Evolutionary conservation across 2,329 filamentous ascomycete species (phyloP).

Genomic region (Calcarisporium arbuscula): DNA sequence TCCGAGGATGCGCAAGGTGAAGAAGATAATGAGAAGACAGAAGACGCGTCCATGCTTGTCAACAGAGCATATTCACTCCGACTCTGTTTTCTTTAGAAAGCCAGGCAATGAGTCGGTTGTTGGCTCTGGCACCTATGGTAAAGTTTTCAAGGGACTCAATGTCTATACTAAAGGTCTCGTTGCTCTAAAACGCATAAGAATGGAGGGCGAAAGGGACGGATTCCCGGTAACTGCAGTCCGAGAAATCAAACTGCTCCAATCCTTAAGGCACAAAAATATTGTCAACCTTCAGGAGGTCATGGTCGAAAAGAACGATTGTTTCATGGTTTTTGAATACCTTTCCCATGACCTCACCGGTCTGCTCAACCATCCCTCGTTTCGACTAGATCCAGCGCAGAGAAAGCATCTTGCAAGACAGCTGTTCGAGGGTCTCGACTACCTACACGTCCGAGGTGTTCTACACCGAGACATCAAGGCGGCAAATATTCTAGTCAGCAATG

Average conservation of each 20-base stretch:
- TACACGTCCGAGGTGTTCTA: conserved; percentile 86
- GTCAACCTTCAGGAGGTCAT: conserved; percentile 85
- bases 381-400: conserved; percentile 75
- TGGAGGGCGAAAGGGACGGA: conserved; percentile 87
- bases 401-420: conserved; percentile 91
- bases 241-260: conserved; percentile 88
- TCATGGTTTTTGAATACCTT: conserved; percentile 99
- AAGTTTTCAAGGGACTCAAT: conserved; percentile 89
- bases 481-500: conserved; percentile 89
- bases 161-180: conserved; percentile 83
- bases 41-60: conserved; percentile 67
- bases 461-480: conserved; percentile 98
- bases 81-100: conserved; percentile 91
- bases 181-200: conserved; percentile 83
- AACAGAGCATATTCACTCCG: conserved; percentile 67
- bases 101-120: conserved; percentile 97
- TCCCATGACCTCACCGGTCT: conserved; percentile 93
- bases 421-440: conserved; percentile 88
- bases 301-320: conserved; percentile 98
- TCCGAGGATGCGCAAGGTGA: conserved; percentile 57
- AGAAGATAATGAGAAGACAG: conserved; percentile 60
- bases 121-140: conserved; percentile 91
- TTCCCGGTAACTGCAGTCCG: conserved; percentile 87
- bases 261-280: conserved; percentile 73
- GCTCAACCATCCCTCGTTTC: conserved; percentile 89